A percentile compares a stretch with the other conserved stretches of the same genome.
phyloP scores from a whole-genome alignment of 2,329 filamentous ascomycete genomes.

The Colletotrichum liaoningense region DNA sequence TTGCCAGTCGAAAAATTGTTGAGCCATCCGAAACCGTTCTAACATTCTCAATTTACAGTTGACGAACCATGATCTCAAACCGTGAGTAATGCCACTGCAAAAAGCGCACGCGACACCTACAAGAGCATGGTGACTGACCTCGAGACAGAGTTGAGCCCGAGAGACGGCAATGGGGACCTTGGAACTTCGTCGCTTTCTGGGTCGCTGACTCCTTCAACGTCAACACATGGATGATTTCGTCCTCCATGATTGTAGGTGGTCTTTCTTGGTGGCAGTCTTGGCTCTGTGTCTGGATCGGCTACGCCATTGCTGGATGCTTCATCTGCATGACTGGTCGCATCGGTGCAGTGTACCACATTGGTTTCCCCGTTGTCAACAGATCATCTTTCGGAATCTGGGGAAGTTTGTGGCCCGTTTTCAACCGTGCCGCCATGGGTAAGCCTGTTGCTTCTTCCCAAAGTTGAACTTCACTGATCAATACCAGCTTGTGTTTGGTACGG shows the following conservation, averaged over 20 bases:
- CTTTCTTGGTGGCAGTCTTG: conserved; percentile 93
- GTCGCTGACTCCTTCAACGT: conserved; percentile 88
- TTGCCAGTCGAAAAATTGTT: not conserved
- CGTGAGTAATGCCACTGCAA: conserved; percentile 40
- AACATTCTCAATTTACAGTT: conserved; percentile 58
- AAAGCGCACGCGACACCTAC: not conserved
- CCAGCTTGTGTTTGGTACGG: conserved; percentile 86
- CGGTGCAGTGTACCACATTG: conserved; percentile 88
- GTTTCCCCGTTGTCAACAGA: conserved; percentile 84
- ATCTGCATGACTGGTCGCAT: conserved; percentile 84
- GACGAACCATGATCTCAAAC: conserved; percentile 84
- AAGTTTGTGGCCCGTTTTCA: conserved; percentile 88
- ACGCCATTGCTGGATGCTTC: conserved; percentile 80
- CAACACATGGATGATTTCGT: conserved; percentile 79
- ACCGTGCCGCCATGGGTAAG: conserved; percentile 81
- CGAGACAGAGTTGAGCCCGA: conserved; percentile 72
- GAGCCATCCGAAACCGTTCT: not conserved
- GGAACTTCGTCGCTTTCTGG: conserved; percentile 93
- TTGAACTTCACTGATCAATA: not conserved
- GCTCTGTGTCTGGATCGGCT: conserved; percentile 90
- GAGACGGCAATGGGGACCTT: conserved; percentile 84
- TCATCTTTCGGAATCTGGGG: conserved; percentile 92
- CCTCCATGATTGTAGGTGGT: conserved; percentile 81
- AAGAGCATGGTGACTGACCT: not conserved
- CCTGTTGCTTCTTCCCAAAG: not conserved